Percentiles rank a stretch among this genome's conserved stretches.
phyloP scores from a whole-genome alignment of 2,329 filamentous ascomycete species.

The Pseudogymnoascus sp. region DNA sequence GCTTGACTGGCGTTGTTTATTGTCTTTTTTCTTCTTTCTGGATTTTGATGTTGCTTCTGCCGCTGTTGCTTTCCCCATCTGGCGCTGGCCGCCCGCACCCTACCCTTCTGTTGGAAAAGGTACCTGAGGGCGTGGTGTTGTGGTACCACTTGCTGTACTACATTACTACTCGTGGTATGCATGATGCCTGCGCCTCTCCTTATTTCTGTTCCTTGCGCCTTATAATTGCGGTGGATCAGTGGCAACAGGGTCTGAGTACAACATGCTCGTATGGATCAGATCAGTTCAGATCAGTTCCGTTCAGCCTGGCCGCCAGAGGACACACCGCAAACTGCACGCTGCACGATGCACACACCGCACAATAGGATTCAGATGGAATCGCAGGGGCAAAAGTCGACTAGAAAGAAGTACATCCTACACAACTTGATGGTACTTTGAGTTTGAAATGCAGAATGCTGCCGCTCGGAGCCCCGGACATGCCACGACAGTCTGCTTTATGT shows the following conservation, averaged over 20 bases:
- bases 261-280: neutral
- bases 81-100: neutral
- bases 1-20: neutral
- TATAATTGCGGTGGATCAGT: neutral
- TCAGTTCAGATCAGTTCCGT: no score
- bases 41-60: neutral
- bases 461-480: neutral
- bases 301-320: neutral
- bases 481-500: neutral
- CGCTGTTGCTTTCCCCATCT: neutral
- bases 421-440: neutral
- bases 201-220: neutral
- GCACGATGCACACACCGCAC: neutral
- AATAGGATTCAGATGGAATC: neutral
- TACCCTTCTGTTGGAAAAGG: no score
- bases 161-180: neutral
- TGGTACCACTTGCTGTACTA: neutral
- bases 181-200: neutral
- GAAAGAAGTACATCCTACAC: neutral
- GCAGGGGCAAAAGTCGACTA: neutral
- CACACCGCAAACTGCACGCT: neutral
- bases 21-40: neutral
- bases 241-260: neutral
- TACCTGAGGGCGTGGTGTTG: neutral
- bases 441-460: neutral